Conservation (phyloP, 2,329 filamentous ascomycete genomes). For the Cladophialophora immunda region DNA sequence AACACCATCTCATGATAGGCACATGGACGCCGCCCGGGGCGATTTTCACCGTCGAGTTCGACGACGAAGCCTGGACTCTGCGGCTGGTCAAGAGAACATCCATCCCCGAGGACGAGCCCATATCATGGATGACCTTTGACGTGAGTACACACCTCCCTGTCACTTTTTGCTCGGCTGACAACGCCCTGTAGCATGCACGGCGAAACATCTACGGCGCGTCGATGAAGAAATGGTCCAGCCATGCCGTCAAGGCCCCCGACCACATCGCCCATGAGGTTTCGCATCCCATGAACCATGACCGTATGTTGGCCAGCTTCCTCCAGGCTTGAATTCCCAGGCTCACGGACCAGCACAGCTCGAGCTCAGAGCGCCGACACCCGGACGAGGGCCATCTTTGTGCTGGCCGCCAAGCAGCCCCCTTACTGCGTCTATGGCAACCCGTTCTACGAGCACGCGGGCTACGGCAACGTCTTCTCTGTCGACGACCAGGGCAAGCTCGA, state of each 20-base stretch:
- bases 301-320: slow-evolving; percentile 53
- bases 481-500: slow-evolving; percentile 52
- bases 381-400: slow-evolving; percentile 87
- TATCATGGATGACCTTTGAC: slow-evolving; percentile 93
- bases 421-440: slow-evolving; percentile 89
- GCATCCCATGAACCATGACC: slow-evolving; percentile 77
- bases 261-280: slow-evolving; percentile 79
- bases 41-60: slow-evolving; percentile 88
- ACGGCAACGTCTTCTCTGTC: slow-evolving; percentile 72
- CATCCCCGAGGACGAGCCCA: slow-evolving; percentile 83
- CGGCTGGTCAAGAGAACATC: slow-evolving; percentile 80
- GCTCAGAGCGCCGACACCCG: slow-evolving; percentile 76
- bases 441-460: slow-evolving; percentile 86
- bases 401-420: slow-evolving; percentile 78
- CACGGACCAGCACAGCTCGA: slow-evolving; percentile 16
- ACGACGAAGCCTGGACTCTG: slow-evolving; percentile 79
- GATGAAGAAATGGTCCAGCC: slow-evolving; percentile 94
- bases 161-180: background rate
- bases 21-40: slow-evolving; percentile 90
- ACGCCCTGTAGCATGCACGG: slow-evolving; percentile 80
- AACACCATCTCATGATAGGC: slow-evolving; percentile 87
- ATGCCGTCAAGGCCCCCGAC: slow-evolving; percentile 76
- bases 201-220: slow-evolving; percentile 88
- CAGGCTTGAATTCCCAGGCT: slow-evolving; percentile 23
- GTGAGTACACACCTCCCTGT: slow-evolving; percentile 58